Percentiles rank a stretch among this genome's conserved stretches.
These are phyloP conservation scores for Scenedesmus sp. DNA, from an alignment of 163 green algal genomes.

Conservation along the genomic window DNA sequence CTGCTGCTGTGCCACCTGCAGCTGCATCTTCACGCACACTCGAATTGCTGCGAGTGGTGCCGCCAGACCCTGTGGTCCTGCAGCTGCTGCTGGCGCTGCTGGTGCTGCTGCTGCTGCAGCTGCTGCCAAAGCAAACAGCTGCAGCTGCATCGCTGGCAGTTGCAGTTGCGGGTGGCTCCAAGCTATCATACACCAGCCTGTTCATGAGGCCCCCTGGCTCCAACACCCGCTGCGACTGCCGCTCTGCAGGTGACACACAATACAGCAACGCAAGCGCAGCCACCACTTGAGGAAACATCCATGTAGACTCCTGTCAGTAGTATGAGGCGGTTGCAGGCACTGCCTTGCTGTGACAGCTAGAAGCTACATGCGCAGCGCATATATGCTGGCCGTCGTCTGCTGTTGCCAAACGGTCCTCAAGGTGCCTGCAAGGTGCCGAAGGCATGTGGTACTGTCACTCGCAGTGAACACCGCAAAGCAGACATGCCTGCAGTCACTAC, in stretches of 20 bases:
- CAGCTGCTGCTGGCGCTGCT: not conserved
- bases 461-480: not conserved
- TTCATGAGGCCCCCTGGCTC: not conserved
- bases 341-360: too few relatives aligned
- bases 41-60: slow-evolving; percentile 11
- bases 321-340: not conserved
- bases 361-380: too few relatives aligned
- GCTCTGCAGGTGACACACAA: not conserved
- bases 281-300: too few relatives aligned
- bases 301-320: not conserved
- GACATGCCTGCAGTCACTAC: not conserved
- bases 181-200: slow-evolving; percentile 69
- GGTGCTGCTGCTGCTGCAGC: slow-evolving; percentile 9
- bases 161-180: slow-evolving; percentile 43
- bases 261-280: not conserved
- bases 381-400: not conserved
- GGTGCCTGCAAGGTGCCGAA: not conserved
- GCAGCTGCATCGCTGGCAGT: not conserved
- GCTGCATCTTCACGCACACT: not conserved
- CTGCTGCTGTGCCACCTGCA: not conserved
- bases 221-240: slow-evolving; percentile 4
- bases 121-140: not conserved
- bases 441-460: not conserved
- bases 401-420: not conserved
- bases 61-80: slow-evolving; percentile 27